These are phyloP conservation scores for Serendipita sp. DNA, from an alignment of 768 basidiomycete genomes.

Conservation along the genomic window DNA sequence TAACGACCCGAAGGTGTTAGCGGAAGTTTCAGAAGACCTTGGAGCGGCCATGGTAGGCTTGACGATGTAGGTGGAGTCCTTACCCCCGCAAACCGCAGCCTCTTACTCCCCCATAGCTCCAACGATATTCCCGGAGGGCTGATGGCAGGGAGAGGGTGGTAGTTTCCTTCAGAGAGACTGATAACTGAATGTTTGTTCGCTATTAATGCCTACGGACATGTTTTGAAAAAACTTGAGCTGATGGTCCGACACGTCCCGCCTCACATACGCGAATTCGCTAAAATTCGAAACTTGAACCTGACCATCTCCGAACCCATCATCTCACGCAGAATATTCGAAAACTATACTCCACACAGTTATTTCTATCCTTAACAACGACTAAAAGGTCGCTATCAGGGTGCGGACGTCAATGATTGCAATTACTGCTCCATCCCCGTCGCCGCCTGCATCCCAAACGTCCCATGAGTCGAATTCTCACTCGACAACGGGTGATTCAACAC, in stretches of 20 bases:
- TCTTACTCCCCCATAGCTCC: conserved; percentile 28
- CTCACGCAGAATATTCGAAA: not conserved
- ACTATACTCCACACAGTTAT: not conserved
- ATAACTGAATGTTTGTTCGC: not conserved
- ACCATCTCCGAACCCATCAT: not conserved
- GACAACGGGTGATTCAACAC: no score
- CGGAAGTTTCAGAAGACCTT: conserved; percentile 76
- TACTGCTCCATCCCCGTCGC: conserved; percentile 1
- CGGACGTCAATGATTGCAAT: not conserved
- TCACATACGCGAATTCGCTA: no score
- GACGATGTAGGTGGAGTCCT: conserved; percentile 45
- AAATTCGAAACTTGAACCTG: not conserved
- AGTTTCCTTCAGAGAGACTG: conserved; percentile 13
- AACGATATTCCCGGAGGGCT: conserved; percentile 54
- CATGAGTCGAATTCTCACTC: not conserved
- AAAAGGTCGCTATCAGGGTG: not conserved
- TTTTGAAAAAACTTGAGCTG: no score
- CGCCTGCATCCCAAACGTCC: not conserved
- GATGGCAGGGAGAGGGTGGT: conserved; percentile 54
- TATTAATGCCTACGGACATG: no score
- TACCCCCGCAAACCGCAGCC: not conserved
- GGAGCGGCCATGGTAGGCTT: conserved; percentile 91
- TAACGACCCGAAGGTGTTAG: conserved; percentile 85
- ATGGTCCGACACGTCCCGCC: no score
- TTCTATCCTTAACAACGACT: not conserved